These are phyloP conservation scores for Atkinsonella hypoxylon DNA, from an alignment of 2,329 filamentous ascomycete species.

Conservation along the genomic window DNA sequence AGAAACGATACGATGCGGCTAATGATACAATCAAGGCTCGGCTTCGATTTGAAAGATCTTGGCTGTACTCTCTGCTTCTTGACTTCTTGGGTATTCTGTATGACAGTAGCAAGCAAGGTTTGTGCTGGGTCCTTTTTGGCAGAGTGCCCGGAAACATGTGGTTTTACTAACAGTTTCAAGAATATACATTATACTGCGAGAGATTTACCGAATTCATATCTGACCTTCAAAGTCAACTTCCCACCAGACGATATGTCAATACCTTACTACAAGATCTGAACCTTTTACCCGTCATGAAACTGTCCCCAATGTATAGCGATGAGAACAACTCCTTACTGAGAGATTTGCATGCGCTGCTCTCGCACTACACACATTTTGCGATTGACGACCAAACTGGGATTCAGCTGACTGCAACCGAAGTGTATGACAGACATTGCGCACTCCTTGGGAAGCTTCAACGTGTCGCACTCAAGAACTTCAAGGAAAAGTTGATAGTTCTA, in stretches of 20 bases:
- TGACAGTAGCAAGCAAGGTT: conserved; percentile 35
- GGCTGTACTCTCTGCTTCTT: conserved; percentile 77
- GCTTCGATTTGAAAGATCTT: conserved; percentile 82
- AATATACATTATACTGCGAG: conserved; percentile 56
- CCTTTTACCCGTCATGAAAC: conserved; percentile 59
- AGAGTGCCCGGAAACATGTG: background rate
- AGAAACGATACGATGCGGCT: conserved; percentile 76
- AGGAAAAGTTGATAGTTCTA: conserved; percentile 80
- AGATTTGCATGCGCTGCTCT: conserved; percentile 68
- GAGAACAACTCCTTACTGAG: conserved; percentile 66
- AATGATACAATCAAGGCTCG: conserved; percentile 69
- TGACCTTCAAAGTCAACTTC: conserved; percentile 85
- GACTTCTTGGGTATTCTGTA: conserved; percentile 73
- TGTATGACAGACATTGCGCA: conserved; percentile 70
- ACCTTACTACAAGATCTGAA: conserved; percentile 78
- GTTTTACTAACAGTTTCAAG: background rate
- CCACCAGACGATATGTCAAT: conserved; percentile 89
- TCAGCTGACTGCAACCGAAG: conserved; percentile 58
- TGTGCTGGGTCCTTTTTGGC: conserved; percentile 7
- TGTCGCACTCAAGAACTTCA: conserved; percentile 68
- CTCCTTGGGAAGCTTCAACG: conserved; percentile 69
- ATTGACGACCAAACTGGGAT: conserved; percentile 84
- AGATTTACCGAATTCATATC: conserved; percentile 85
- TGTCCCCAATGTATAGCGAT: conserved; percentile 68
- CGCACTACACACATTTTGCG: conserved; percentile 78